These are phyloP conservation scores for Gossypioides kirkii DNA, from an alignment of 345 rosid species.

Conservation along the genomic window DNA sequence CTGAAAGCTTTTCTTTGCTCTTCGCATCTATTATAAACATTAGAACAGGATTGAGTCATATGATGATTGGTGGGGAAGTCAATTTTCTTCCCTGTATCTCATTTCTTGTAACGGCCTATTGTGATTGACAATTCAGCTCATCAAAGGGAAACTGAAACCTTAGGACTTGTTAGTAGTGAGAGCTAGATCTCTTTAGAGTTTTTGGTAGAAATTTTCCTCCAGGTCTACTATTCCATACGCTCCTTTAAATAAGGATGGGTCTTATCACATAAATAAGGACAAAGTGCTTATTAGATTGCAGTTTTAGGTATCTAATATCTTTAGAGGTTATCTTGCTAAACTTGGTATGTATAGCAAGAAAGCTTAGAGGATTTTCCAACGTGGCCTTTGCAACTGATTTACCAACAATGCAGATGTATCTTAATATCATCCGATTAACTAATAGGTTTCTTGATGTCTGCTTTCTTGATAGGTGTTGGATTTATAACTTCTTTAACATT, in stretches of 20 bases:
- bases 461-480: conserved; percentile 67
- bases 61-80: background rate
- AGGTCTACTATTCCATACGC: background rate
- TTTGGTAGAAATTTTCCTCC: background rate
- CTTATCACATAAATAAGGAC: background rate
- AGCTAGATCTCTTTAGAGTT: background rate
- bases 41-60: background rate
- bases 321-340: background rate
- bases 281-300: background rate
- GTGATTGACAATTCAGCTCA: background rate
- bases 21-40: background rate
- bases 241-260: background rate
- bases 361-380: background rate
- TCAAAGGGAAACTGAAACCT: background rate
- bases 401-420: background rate
- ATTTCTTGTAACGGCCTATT: background rate
- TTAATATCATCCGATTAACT: background rate
- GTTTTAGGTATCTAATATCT: background rate
- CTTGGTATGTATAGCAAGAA: background rate
- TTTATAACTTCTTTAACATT: conserved; percentile 87
- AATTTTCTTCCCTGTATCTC: background rate
- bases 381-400: background rate
- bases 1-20: background rate
- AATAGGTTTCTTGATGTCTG: conserved; percentile 7
- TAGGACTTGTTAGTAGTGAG: background rate